Percentiles rank a stretch among this genome's conserved stretches.
phyloP scores from a whole-genome alignment of 2,329 filamentous ascomycete genomes.

The Botryotinia convoluta region DNA sequence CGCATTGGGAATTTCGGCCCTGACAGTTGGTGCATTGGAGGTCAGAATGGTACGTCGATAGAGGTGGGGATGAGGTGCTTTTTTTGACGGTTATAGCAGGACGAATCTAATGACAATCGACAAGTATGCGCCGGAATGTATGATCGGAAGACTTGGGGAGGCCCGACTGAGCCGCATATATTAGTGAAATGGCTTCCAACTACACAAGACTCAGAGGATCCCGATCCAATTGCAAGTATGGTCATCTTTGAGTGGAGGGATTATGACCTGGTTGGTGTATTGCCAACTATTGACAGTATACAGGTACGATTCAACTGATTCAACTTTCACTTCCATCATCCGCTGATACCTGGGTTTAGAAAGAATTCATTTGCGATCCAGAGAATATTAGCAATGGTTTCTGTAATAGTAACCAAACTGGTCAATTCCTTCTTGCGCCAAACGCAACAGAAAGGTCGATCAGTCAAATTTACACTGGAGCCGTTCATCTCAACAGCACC shows the following conservation, averaged over 20 bases:
- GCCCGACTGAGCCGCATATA: slow-evolving; percentile 84
- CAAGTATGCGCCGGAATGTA: slow-evolving; percentile 94
- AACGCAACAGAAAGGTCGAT: slow-evolving; percentile 71
- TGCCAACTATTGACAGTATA: slow-evolving; percentile 51
- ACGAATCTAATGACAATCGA: slow-evolving; percentile 70
- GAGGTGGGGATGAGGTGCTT: background rate
- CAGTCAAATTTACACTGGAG: slow-evolving; percentile 73
- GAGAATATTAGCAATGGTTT: slow-evolving; percentile 64
- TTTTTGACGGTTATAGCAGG: slow-evolving; percentile 48
- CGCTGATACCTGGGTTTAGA: slow-evolving; percentile 45
- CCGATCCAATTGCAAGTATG: slow-evolving; percentile 76
- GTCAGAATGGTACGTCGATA: slow-evolving; percentile 51
- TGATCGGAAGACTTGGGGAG: slow-evolving; percentile 83
- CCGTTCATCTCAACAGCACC: slow-evolving; percentile 76
- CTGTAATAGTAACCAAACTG: slow-evolving; percentile 76
- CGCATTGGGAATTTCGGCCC: slow-evolving; percentile 53
- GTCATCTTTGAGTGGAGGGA: slow-evolving; percentile 96
- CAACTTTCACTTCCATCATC: background rate
- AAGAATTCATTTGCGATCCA: slow-evolving; percentile 73
- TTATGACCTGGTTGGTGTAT: slow-evolving; percentile 71
- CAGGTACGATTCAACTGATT: slow-evolving; percentile 46
- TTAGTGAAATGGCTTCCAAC: slow-evolving; percentile 71
- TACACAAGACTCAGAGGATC: slow-evolving; percentile 54
- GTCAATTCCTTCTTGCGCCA: slow-evolving; percentile 76
- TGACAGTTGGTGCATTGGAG: slow-evolving; percentile 56